These are phyloP conservation scores for Phytophthora colocasiae DNA, from an alignment of 352 stramenopile species.

Conservation along the genomic window DNA sequence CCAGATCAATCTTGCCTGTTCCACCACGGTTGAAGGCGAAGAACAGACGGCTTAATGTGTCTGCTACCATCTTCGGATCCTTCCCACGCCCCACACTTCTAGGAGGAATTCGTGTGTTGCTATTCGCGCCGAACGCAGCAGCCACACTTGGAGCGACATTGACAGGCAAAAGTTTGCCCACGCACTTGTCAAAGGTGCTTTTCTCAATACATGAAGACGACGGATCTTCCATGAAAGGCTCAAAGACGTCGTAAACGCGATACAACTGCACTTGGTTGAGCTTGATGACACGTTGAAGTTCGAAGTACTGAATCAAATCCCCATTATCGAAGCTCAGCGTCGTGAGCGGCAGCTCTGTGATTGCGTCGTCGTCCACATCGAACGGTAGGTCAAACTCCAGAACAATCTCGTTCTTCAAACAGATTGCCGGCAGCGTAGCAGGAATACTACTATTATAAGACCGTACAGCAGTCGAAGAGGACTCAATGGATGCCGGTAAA, in stretches of 20 bases:
- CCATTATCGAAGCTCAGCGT: constrained; percentile 85
- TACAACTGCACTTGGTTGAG: constrained; percentile 76
- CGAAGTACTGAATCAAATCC: constrained; percentile 83
- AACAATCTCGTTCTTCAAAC: constrained; percentile 86
- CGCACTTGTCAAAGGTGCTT: constrained; percentile 78
- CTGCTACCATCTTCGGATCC: constrained; percentile 82
- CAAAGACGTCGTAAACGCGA: constrained; percentile 76
- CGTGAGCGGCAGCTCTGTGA: constrained; percentile 69
- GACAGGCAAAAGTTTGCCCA: constrained; percentile 63
- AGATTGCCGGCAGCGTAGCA: constrained; percentile 71
- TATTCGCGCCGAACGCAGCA: constrained; percentile 67
- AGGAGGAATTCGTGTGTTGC: constrained; percentile 62
- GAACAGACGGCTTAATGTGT: constrained; percentile 78
- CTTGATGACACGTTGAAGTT: constrained; percentile 78
- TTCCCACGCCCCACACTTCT: constrained; percentile 69
- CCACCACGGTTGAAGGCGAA: constrained; percentile 89
- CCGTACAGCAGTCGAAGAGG: constrained; percentile 57
- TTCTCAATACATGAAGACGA: constrained; percentile 78
- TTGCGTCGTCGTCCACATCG: constrained; percentile 65
- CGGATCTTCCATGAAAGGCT: constrained; percentile 67
- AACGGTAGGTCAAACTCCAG: constrained; percentile 86
- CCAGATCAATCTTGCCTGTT: constrained; percentile 84
- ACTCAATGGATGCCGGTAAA: constrained; percentile 59
- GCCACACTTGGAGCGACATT: constrained; percentile 63
- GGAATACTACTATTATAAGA: constrained; percentile 63